Evolutionary conservation across 2,329 filamentous ascomycete species (phyloP).

Genomic region (Hymenoscyphus salicellus): DNA sequence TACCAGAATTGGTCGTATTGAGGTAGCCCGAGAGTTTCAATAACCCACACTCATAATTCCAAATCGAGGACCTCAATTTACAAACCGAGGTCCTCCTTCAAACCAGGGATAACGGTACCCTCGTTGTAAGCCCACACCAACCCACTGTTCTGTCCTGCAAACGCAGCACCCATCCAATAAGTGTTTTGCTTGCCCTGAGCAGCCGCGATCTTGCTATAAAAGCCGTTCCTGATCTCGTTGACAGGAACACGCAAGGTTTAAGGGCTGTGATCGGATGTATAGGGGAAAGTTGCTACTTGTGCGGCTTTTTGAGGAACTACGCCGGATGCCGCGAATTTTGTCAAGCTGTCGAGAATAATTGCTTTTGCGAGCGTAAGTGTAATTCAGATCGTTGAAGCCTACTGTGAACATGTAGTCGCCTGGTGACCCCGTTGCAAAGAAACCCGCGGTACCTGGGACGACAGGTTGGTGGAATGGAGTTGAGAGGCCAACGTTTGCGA

Average conservation of each 20-base stretch:
- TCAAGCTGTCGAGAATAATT: neutral
- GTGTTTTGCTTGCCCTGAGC: neutral
- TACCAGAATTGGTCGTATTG: too few species aligned
- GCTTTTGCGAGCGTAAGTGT: neutral
- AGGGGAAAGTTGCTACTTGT: neutral
- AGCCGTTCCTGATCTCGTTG: neutral
- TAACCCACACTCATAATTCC: too few species aligned
- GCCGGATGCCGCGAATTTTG: neutral
- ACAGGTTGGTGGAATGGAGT: neutral
- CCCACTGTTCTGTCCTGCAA: neutral
- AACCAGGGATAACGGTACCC: neutral
- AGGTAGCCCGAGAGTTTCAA: too few species aligned
- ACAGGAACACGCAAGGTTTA: neutral
- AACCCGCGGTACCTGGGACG: neutral
- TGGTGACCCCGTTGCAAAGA: neutral
- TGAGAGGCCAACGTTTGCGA: neutral
- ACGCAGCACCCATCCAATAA: neutral
- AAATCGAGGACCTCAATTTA: too few species aligned
- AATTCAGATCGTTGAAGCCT: neutral
- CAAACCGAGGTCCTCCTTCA: slow-evolving; percentile 1
- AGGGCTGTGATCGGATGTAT: neutral
- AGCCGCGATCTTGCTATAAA: neutral
- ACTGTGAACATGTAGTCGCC: neutral
- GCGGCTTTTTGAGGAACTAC: neutral
- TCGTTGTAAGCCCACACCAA: neutral